These are phyloP conservation scores for Ganoderma sinense DNA, from an alignment of 1,284 basidiomycete species.

Conservation along the genomic window DNA sequence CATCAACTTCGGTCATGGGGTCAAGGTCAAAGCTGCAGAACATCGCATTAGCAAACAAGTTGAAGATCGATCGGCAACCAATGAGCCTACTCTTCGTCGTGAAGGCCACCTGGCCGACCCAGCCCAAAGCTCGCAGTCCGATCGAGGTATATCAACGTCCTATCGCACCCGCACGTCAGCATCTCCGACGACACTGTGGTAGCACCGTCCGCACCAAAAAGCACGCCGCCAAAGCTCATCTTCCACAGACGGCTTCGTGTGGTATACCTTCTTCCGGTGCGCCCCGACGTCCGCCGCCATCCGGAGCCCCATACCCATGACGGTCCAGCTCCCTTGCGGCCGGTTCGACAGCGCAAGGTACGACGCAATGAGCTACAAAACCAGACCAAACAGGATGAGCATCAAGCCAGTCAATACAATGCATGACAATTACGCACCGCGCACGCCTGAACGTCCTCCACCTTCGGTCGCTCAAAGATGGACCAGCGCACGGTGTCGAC, in stretches of 20 bases:
- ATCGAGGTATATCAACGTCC: conserved; percentile 58
- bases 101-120: conserved; percentile 70
- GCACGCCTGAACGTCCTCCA: conserved; percentile 81
- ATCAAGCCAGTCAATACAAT: conserved; percentile 74
- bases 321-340: conserved; percentile 47
- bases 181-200: neutral
- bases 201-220: conserved; percentile 45
- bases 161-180: conserved; percentile 30
- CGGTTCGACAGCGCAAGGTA: conserved; percentile 36
- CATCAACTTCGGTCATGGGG: conserved; percentile 71
- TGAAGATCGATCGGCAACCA: neutral
- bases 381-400: conserved; percentile 62
- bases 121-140: conserved; percentile 60
- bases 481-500: conserved; percentile 60
- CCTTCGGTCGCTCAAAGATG: conserved; percentile 60
- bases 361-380: conserved; percentile 52
- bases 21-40: conserved; percentile 66
- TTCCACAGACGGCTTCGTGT: conserved; percentile 41
- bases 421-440: conserved; percentile 42
- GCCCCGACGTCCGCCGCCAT: conserved; percentile 53
- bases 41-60: neutral
- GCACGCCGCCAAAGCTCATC: conserved; percentile 60
- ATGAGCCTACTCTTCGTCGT: conserved; percentile 68
- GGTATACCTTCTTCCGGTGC: conserved; percentile 47
- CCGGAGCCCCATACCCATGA: conserved; percentile 51